These are phyloP conservation scores for Favolaschia claudopus DNA, from an alignment of 768 basidiomycete genomes.

Conservation along the genomic window DNA sequence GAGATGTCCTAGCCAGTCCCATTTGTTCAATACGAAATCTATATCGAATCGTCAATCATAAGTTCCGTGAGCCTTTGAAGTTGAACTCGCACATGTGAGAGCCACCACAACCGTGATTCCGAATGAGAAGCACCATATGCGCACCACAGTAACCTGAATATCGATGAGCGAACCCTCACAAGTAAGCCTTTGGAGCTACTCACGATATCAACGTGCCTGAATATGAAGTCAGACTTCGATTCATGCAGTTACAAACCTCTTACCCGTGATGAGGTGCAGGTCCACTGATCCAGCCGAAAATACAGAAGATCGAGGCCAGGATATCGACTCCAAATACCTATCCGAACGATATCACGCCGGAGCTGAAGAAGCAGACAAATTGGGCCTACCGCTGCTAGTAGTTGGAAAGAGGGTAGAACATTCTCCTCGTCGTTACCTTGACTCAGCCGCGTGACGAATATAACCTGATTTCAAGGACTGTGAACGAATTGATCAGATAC, in stretches of 20 bases:
- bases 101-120: conserved; percentile 18
- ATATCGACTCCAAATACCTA: conserved; percentile 20
- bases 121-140: conserved; percentile 19
- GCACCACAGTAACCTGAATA: conserved; percentile 13
- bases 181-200: not conserved
- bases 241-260: not conserved
- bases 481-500: not conserved
- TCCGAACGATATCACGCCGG: not conserved
- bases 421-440: conserved; percentile 22
- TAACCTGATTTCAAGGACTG: conserved; percentile 4
- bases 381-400: conserved; percentile 10
- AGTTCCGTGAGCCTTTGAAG: not conserved
- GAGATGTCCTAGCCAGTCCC: conserved; percentile 12
- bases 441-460: conserved; percentile 16
- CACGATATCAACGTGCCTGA: conserved; percentile 18
- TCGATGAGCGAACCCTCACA: not conserved
- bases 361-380: not conserved
- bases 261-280: conserved; percentile 10
- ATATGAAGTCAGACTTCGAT: not conserved
- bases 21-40: conserved; percentile 16
- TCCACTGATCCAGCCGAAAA: conserved; percentile 20
- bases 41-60: not conserved
- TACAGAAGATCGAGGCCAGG: conserved; percentile 16
- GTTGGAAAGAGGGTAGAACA: conserved; percentile 12
- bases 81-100: conserved; percentile 4